Evolutionary conservation across 495 filamentous ascomycete genomes (phyloP).

Genomic region (Astrothelium subdiscretum): DNA sequence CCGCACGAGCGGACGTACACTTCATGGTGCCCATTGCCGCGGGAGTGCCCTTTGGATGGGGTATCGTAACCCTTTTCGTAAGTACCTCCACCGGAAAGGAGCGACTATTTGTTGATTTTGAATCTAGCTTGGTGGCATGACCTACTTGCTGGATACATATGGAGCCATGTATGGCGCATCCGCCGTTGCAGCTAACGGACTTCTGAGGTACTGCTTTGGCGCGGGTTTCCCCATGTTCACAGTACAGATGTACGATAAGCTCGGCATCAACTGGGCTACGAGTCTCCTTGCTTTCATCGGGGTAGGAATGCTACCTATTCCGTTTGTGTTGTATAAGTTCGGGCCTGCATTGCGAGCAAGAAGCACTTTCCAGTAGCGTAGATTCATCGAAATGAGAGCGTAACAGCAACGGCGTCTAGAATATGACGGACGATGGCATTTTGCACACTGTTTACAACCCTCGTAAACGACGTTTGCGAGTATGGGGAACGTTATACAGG

Average conservation of each 20-base stretch:
- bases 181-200: constrained; percentile 39
- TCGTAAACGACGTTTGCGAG: neutral
- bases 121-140: neutral
- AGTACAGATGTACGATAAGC: constrained; percentile 23
- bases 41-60: constrained; percentile 57
- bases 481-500: neutral
- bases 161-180: constrained; percentile 42
- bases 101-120: neutral
- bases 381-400: neutral
- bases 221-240: constrained; percentile 40
- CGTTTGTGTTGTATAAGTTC: constrained; percentile 3
- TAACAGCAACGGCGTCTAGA: neutral
- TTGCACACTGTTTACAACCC: neutral
- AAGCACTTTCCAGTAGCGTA: neutral
- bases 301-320: constrained; percentile 2
- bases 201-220: constrained; percentile 35
- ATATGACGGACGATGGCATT: neutral
- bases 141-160: constrained; percentile 44
- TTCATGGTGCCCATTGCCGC: constrained; percentile 54
- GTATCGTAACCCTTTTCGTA: constrained; percentile 51
- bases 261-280: constrained; percentile 24
- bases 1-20: constrained; percentile 37
- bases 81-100: neutral
- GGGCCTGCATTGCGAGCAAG: constrained; percentile 3
- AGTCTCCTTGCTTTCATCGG: constrained; percentile 21